Evolutionary conservation across 2,329 filamentous ascomycete species (phyloP).

Genomic region (Coleophoma eucalyptorum): DNA sequence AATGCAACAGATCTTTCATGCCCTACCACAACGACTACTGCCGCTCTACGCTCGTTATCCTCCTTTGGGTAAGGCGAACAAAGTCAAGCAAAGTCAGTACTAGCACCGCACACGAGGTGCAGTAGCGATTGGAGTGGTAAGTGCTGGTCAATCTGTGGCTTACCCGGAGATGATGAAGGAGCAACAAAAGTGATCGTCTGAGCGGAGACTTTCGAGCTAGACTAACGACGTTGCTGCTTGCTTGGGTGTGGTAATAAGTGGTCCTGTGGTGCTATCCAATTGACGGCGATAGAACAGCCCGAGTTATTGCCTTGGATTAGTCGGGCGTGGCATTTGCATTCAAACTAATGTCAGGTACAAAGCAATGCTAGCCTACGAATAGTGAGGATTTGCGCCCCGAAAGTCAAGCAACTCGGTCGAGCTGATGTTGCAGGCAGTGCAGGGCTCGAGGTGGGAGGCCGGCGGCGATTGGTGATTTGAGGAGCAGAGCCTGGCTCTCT

Average conservation of each 20-base stretch:
- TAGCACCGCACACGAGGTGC: too few species aligned
- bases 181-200: constrained; percentile 6
- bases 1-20: constrained; percentile 2
- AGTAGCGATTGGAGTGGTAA: too few species aligned
- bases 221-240: too few species aligned
- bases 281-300: constrained; percentile 12
- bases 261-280: constrained; percentile 1
- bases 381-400: too few species aligned
- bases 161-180: not conserved
- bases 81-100: not conserved
- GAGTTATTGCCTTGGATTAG: constrained; percentile 8
- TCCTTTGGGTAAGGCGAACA: not conserved
- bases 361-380: not conserved
- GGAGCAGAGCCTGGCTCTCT: too few species aligned
- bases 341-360: constrained; percentile 18
- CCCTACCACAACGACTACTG: not conserved
- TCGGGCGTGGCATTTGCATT: constrained; percentile 1
- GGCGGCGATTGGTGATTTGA: not conserved
- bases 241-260: not conserved
- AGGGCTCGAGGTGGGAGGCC: not conserved
- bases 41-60: not conserved
- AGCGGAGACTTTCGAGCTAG: constrained; percentile 5
- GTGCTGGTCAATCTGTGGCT: not conserved
- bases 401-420: too few species aligned
- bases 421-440: not conserved